Evolutionary conservation across 2,329 filamentous ascomycete genomes (phyloP), one percentile per base, ranked within the genome.

Genomic region (Exophiala phaeomuriformis): DNA sequence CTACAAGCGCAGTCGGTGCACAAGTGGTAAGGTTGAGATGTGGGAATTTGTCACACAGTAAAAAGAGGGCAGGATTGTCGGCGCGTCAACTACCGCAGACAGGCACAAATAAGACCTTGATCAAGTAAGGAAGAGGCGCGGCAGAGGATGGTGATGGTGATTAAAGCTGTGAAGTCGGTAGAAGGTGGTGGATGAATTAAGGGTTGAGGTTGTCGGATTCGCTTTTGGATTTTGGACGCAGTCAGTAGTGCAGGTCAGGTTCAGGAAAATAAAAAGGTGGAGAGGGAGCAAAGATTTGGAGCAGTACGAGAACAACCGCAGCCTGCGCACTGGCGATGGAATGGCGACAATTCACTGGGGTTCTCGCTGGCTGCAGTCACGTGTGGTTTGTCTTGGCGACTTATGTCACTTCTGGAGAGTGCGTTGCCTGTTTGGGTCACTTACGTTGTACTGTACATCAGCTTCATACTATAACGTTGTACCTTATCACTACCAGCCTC

Each of bases 141-240:
- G 36, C 10, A 4, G 10, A 12, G 36, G 19, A 41, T 28, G 39
- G 39, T 41, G 39, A 41, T 41, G n/a, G 39, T 28, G 39, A 41
- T 41, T 12, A 27, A 27, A 27, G 28, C 28, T 41, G 12, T 41
- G 39, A 28, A 41, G 27, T 27, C 19, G n/a, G n/a, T 41, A 28
- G 39, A 41, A 41, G 39, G 39, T 41, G 39, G 39, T 41, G 19
- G 39, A 41, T 41, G 12, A 41, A 41, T 41, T 41, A 41, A 41
- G 39, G 39, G 39, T 28, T 28, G 39, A 41, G 39, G n/a, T 27
- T 41, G n/a, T 41, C 39, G 39, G 19, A 41, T 27, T 41, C 39
- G 39, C 39, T 41, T 41, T 41, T 41, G 5, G 39, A 41, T 41
- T 19, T 19, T 19, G 19, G 19, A 19, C 19, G 19, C 19, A 19